Evolutionary conservation across 1,139 yeast species (phyloP).

Genomic region (Scheffersomyces segobiensis): DNA sequence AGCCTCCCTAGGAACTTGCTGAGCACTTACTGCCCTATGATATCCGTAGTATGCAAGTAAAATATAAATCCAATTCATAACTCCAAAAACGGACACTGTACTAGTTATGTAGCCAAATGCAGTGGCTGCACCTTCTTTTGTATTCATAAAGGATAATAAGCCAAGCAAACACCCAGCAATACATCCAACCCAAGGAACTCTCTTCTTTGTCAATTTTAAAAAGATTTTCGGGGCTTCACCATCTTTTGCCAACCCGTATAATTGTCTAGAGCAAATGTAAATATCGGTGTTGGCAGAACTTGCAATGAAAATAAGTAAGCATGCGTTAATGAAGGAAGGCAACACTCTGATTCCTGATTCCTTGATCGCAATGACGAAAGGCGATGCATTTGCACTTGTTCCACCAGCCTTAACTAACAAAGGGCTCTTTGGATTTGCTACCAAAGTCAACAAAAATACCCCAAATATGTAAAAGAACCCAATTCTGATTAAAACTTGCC

Average conservation of each 20-base stretch:
- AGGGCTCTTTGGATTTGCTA: conserved; percentile 1
- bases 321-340: conserved; percentile 8
- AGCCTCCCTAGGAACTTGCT: conserved; percentile 3
- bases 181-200: conserved; percentile 8
- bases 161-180: conserved; percentile 1
- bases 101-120: conserved; percentile 18
- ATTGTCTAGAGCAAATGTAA: conserved; percentile 3
- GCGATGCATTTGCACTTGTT: conserved; percentile 6
- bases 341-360: conserved; percentile 11
- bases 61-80: conserved; percentile 15
- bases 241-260: conserved; percentile 2
- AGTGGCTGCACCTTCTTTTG: conserved; percentile 3
- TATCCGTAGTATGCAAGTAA: conserved; percentile 11
- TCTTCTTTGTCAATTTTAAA: conserved; percentile 8
- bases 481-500: conserved; percentile 38
- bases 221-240: conserved; percentile 8
- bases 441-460: conserved; percentile 3
- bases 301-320: conserved; percentile 6
- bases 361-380: conserved; percentile 13
- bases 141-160: not conserved
- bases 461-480: conserved; percentile 26
- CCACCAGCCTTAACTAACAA: conserved; percentile 6
- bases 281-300: conserved; percentile 3
- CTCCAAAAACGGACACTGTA: conserved; percentile 18
- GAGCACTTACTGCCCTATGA: conserved; percentile 10